Evolutionary conservation across 257 asterid species (phyloP), one percentile per base, ranked within the genome.

Genomic region (Fraxinus quadrangulata): DNA sequence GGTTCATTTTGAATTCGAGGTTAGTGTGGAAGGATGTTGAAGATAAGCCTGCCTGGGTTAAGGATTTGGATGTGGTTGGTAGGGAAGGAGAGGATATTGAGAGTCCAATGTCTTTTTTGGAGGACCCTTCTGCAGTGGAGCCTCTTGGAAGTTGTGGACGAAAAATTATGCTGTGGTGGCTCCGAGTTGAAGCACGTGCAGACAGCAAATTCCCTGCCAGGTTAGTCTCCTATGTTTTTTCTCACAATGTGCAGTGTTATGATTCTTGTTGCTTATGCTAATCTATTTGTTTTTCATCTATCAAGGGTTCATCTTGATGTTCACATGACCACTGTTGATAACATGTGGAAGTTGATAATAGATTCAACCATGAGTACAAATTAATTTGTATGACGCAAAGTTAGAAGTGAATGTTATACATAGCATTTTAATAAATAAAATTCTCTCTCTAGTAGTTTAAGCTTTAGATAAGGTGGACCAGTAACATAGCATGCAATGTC

Each of bases 91-190:
- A 86, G 72, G 90, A 87, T 78, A 76, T 92, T 30, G 95, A 89
- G 82, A 90, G 85, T 78, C 97, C 99, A 1, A 69, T 96, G 36
- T 80, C 89, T 19, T 89, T 96, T 83, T 76, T 96, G 74, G 92
- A 84, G 87, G 96, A 92, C 75, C 81, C 83, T 72, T 87, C 97
- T 26, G 85, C 86, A 17, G 96, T 93, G 74, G 97, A 93, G 82
- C 99, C 99, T 82, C 98, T 96, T 34, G 97, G 99, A 77, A 90
- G 88, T 77, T 93, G 98, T 54, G 99, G 99, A 34, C 94, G 91
- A 37, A 96, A 89, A 84, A 83, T 96, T 66, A 77, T 92, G 94
- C 81, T 93, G 68, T 96, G 98, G 98, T 93, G 98, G 99, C 92
- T 96, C 74, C 98, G 99, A 40, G 98, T 96, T 65, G 99, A 96